phyloP scores from a whole-genome alignment of 2,329 filamentous ascomycete species.

The Paramyrothecium sp. region DNA sequence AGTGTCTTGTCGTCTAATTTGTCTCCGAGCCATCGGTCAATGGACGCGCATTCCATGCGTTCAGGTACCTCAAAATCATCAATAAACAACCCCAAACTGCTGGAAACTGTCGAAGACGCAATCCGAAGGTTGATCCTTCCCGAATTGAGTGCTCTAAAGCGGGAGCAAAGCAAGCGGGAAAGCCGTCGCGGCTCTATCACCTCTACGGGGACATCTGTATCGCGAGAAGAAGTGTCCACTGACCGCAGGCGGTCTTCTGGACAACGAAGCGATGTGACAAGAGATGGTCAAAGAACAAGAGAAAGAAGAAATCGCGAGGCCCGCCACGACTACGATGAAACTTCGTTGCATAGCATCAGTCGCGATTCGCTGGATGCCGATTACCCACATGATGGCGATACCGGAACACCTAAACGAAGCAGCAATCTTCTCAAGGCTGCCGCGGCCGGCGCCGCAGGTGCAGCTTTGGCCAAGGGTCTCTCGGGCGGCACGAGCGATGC shows the following conservation, averaged over 20 bases:
- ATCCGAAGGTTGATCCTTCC: slow-evolving; percentile 88
- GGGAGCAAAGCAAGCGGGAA: slow-evolving; percentile 78
- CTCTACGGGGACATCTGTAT: slow-evolving; percentile 54
- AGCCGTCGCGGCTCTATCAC: slow-evolving; percentile 65
- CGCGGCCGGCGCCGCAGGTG: slow-evolving; percentile 42
- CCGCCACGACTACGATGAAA: slow-evolving; percentile 52
- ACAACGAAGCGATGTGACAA: slow-evolving; percentile 49
- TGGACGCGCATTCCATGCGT: slow-evolving; percentile 52
- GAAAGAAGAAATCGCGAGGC: slow-evolving; percentile 51
- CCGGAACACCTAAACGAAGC: slow-evolving; percentile 43
- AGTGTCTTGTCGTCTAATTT: slow-evolving; percentile 54
- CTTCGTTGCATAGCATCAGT: slow-evolving; percentile 45
- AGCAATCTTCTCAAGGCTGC: slow-evolving; percentile 43
- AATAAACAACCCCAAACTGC: slow-evolving; percentile 86
- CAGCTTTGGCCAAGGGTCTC: slow-evolving; percentile 29
- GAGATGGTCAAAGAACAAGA: slow-evolving; percentile 48
- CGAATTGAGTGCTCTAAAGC: slow-evolving; percentile 86
- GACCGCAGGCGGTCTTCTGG: slow-evolving; percentile 62
- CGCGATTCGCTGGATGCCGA: slow-evolving; percentile 44
- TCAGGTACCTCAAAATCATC: slow-evolving; percentile 63
- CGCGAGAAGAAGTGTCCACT: slow-evolving; percentile 55
- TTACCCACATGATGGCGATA: slow-evolving; percentile 33
- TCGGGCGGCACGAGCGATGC: slow-evolving; percentile 33
- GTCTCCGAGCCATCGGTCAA: slow-evolving; percentile 53
- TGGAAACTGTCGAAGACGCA: slow-evolving; percentile 91